Percentiles rank a stretch among this genome's conserved stretches.
phyloP scores from a whole-genome alignment of 2,329 filamentous ascomycete species.

The Exophiala sp. region DNA sequence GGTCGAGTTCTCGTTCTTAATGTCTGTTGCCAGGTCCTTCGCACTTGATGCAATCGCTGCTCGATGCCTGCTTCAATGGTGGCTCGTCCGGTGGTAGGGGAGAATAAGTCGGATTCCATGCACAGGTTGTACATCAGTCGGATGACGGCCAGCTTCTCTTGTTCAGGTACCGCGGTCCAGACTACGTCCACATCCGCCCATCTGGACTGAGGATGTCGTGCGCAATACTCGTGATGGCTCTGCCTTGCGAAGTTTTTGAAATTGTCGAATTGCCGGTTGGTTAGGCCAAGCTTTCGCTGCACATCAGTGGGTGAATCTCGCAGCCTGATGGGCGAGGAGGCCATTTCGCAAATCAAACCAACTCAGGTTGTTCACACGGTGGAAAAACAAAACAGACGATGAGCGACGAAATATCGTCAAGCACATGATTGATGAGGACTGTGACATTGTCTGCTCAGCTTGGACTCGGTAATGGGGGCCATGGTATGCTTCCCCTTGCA shows the following conservation, averaged over 20 bases:
- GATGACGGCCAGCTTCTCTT: constrained; percentile 17
- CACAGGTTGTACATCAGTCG: constrained; percentile 20
- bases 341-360: constrained; percentile 14
- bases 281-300: constrained; percentile 19
- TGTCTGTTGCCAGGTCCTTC: constrained; percentile 24
- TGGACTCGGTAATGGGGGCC: constrained; percentile 9
- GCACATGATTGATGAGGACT: constrained; percentile 1
- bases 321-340: constrained; percentile 20
- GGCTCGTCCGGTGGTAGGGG: constrained; percentile 9
- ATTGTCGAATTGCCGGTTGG: constrained; percentile 20
- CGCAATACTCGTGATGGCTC: constrained; percentile 21
- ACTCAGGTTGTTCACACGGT: constrained; percentile 1
- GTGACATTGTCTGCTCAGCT: constrained; percentile 7
- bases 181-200: constrained; percentile 21
- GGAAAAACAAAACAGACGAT: constrained; percentile 6
- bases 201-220: constrained; percentile 18
- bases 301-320: constrained; percentile 21
- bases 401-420: neutral
- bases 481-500: constrained; percentile 9
- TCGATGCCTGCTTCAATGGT: constrained; percentile 18
- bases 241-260: constrained; percentile 23
- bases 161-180: constrained; percentile 22
- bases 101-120: constrained; percentile 15
- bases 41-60: constrained; percentile 22
- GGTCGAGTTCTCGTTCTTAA: constrained; percentile 15